A percentile compares a stretch with the other conserved stretches of the same genome.
Evolutionary conservation across 768 basidiomycete species (phyloP).

Genomic region (Termitomyces sp.): DNA sequence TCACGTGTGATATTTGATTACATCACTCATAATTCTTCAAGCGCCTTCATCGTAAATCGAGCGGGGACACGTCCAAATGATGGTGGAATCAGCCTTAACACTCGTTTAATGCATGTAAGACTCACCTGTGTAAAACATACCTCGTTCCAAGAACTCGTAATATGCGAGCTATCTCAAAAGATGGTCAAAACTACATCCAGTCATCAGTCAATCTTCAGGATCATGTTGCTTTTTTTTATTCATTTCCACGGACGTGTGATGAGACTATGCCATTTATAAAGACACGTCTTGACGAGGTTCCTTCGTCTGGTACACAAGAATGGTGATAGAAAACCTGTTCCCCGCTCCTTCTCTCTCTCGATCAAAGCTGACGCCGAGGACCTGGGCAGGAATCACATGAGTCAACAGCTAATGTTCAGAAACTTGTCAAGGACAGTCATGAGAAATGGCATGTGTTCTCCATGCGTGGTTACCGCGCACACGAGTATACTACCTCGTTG

Average conservation of each 20-base stretch:
- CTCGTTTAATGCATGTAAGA: too few species aligned
- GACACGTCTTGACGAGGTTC: background rate
- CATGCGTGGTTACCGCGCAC: constrained; percentile 33
- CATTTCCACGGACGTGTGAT: background rate
- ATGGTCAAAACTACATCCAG: too few species aligned
- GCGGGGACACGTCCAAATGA: background rate
- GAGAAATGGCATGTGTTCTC: constrained; percentile 42
- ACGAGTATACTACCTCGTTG: constrained; percentile 34
- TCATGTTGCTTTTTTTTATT: background rate
- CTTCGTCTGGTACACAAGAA: background rate
- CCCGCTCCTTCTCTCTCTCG: constrained; percentile 23
- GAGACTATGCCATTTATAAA: background rate
- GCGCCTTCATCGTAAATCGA: background rate
- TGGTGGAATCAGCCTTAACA: background rate
- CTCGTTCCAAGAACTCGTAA: too few species aligned
- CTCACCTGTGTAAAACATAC: background rate
- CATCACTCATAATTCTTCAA: background rate
- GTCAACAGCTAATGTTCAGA: constrained; percentile 22
- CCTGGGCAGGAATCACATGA: constrained; percentile 28
- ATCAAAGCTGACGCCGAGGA: constrained; percentile 19
- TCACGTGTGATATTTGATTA: too few species aligned
- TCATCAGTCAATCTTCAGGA: background rate
- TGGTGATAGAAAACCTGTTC: constrained; percentile 18
- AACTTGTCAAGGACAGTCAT: constrained; percentile 43
- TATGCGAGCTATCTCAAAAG: too few species aligned